Conservation (phyloP, 495 filamentous ascomycete genomes). For the Aspergillus saccharolyticus region DNA sequence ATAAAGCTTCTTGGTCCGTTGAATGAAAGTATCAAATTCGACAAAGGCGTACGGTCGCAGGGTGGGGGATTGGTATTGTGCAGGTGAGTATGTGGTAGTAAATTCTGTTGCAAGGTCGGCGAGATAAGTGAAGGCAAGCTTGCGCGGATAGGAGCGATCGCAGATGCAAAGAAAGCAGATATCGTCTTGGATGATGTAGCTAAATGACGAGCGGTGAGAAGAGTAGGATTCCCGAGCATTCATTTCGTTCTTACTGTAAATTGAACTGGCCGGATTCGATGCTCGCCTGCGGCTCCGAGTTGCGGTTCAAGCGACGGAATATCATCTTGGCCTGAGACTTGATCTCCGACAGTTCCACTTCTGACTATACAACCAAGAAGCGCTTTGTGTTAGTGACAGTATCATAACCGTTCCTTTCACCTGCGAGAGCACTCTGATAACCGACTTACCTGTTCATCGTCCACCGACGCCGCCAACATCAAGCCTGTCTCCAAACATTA, state of each 20-base stretch:
- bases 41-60: constrained; percentile 93
- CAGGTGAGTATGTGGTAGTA: constrained; percentile 69
- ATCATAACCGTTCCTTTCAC: constrained; percentile 1
- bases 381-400: neutral
- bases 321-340: constrained; percentile 89
- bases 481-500: constrained; percentile 53
- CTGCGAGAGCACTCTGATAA: neutral
- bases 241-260: constrained; percentile 61
- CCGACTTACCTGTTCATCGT: constrained; percentile 69
- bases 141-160: constrained; percentile 91
- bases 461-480: constrained; percentile 90
- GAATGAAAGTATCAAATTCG: constrained; percentile 96
- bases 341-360: constrained; percentile 76
- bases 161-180: constrained; percentile 90
- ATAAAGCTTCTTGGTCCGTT: constrained; percentile 88
- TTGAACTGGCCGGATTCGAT: constrained; percentile 85
- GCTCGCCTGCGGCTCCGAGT: constrained; percentile 82
- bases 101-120: constrained; percentile 89
- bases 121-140: constrained; percentile 98
- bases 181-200: constrained; percentile 78
- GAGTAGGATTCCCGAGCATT: neutral
- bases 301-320: constrained; percentile 76
- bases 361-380: constrained; percentile 43
- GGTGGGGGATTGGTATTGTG: constrained; percentile 65
- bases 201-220: constrained; percentile 23